Evolutionary conservation across 352 stramenopile species (phyloP).

Genomic region (Phytophthora sp.): DNA sequence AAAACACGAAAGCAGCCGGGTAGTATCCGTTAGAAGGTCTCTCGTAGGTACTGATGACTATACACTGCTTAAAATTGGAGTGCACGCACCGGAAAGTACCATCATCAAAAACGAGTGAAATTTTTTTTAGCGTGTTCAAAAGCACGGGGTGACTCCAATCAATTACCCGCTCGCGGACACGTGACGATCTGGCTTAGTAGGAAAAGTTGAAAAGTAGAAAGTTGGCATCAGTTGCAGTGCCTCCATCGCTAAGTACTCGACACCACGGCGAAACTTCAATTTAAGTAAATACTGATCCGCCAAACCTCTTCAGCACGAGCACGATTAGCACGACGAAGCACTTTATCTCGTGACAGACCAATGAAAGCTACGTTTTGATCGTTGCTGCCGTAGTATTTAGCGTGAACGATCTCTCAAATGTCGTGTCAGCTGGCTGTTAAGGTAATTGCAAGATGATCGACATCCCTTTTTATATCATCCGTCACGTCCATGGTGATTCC

Average conservation of each 20-base stretch:
- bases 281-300: background rate
- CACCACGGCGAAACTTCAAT: background rate
- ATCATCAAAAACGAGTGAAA: conserved; percentile 29
- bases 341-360: background rate
- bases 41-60: conserved; percentile 21
- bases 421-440: background rate
- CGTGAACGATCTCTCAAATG: background rate
- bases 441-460: background rate
- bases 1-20: conserved; percentile 4
- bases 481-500: background rate
- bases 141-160: background rate
- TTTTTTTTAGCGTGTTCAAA: background rate
- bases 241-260: background rate
- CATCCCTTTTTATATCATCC: background rate
- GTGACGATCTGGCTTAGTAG: background rate
- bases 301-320: background rate
- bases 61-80: conserved; percentile 12
- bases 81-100: conserved; percentile 27
- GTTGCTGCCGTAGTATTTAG: background rate
- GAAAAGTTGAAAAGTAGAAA: background rate
- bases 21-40: conserved; percentile 3
- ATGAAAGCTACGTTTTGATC: background rate
- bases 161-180: background rate
- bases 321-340: background rate
- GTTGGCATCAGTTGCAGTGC: background rate